These are phyloP conservation scores for Linum tenue DNA, from an alignment of 345 rosid genomes.

Conservation along the genomic window DNA sequence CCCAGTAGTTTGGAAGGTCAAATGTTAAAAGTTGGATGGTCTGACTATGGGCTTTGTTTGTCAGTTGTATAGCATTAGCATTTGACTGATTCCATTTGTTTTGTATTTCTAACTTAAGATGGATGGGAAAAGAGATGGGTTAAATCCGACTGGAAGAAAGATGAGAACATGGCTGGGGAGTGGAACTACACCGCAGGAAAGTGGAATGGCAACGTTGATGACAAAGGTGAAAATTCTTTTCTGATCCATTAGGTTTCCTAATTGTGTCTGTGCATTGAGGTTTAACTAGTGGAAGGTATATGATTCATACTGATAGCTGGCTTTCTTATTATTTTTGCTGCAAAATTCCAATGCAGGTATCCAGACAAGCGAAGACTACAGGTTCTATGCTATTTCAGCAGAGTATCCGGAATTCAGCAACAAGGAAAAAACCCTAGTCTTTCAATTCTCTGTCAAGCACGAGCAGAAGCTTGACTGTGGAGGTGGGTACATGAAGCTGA, in stretches of 20 bases:
- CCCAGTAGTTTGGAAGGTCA: too few relatives aligned
- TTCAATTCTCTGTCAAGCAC: conserved; percentile 96
- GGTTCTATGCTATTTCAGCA: conserved; percentile 95
- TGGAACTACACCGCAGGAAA: conserved; percentile 93
- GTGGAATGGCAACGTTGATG: conserved; percentile 80
- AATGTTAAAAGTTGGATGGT: too few relatives aligned
- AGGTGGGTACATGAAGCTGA: conserved; percentile 98
- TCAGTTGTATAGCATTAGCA: background rate
- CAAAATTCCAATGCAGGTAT: conserved; percentile 45
- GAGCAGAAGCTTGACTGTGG: conserved; percentile 99
- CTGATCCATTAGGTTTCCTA: background rate
- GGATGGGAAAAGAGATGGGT: conserved; percentile 98
- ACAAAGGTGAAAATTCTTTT: conserved; percentile 49
- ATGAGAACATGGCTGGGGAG: conserved; percentile 76
- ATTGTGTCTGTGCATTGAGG: background rate
- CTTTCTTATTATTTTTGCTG: background rate
- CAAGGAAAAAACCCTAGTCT: conserved; percentile 84
- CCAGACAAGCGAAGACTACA: conserved; percentile 95
- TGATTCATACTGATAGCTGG: background rate
- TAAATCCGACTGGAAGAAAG: conserved; percentile 84
- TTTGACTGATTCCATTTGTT: background rate
- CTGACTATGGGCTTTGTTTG: background rate
- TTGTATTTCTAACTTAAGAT: conserved; percentile 27
- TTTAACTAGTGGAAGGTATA: background rate
- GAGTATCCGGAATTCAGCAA: conserved; percentile 86